Percentiles rank a stretch among this genome's conserved stretches.
phyloP scores from a whole-genome alignment of 1,284 basidiomycete species.

The Cystobasidium sp. region DNA sequence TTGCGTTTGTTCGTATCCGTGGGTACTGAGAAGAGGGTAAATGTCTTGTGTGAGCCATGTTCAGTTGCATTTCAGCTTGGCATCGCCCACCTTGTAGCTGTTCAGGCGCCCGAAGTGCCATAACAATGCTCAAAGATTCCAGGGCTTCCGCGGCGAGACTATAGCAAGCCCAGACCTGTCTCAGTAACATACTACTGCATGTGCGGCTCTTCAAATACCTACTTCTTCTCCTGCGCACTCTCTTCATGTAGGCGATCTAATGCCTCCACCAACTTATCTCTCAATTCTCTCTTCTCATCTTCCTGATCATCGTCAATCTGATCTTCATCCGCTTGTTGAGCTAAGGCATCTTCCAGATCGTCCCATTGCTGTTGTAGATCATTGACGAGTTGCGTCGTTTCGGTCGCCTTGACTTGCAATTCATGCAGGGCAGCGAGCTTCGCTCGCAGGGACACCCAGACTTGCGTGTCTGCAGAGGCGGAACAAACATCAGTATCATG shows the following conservation, averaged over 20 bases:
- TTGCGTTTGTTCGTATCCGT: conserved; percentile 34
- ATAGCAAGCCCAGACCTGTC: background rate
- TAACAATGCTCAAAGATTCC: conserved; percentile 27
- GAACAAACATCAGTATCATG: background rate
- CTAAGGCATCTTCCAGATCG: background rate
- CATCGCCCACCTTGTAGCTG: conserved; percentile 24
- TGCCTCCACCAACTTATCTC: conserved; percentile 24
- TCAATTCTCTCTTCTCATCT: conserved; percentile 6
- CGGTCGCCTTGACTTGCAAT: conserved; percentile 19
- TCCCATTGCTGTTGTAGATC: conserved; percentile 27
- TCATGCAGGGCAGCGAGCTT: conserved; percentile 29
- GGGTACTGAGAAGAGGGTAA: conserved; percentile 9
- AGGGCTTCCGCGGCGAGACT: conserved; percentile 24
- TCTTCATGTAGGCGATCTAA: conserved; percentile 3
- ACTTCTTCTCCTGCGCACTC: conserved; percentile 35
- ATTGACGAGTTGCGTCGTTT: conserved; percentile 16
- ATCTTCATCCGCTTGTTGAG: conserved; percentile 3
- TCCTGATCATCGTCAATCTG: conserved; percentile 19
- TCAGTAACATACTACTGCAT: too few species aligned
- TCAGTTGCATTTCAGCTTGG: background rate
- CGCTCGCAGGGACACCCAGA: conserved; percentile 16
- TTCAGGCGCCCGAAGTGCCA: conserved; percentile 23
- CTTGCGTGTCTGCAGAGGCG: conserved; percentile 13
- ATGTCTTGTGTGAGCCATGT: background rate
- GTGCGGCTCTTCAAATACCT: background rate